Evolutionary conservation across 192 early-diverging fungal species (phyloP).

Genomic region (Dissophora ornata): DNA sequence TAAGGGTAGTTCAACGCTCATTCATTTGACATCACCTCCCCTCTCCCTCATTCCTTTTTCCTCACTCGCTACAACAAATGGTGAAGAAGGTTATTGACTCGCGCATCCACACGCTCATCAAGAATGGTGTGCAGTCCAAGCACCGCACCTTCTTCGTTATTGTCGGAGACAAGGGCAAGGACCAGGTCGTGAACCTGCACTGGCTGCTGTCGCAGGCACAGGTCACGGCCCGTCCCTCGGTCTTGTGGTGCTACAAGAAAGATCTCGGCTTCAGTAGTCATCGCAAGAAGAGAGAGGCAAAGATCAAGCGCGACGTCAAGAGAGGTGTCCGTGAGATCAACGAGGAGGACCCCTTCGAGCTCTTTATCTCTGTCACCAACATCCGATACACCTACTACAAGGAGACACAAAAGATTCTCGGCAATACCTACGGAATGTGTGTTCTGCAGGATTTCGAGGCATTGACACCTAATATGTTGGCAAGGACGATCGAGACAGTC

Average conservation of each 20-base stretch:
- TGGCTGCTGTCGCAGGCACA: slow-evolving; percentile 95
- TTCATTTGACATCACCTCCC: slow-evolving; percentile 2
- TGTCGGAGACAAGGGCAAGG: slow-evolving; percentile 93
- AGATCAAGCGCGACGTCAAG: slow-evolving; percentile 95
- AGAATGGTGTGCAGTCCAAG: slow-evolving; percentile 90
- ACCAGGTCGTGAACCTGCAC: slow-evolving; percentile 96
- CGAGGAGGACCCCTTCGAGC: slow-evolving; percentile 97
- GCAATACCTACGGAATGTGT: slow-evolving; percentile 99
- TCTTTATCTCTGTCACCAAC: slow-evolving; percentile 94
- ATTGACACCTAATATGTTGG: slow-evolving; percentile 95
- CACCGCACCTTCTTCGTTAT: slow-evolving; percentile 96
- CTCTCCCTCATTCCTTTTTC: neutral
- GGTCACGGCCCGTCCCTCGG: slow-evolving; percentile 88
- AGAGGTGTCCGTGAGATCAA: slow-evolving; percentile 91
- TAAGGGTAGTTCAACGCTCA: no score
- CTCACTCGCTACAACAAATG: no score
- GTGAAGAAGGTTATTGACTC: slow-evolving; percentile 92
- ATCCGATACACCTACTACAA: slow-evolving; percentile 99
- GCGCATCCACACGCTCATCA: slow-evolving; percentile 92
- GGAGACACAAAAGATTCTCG: slow-evolving; percentile 97
- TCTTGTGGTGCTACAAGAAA: slow-evolving; percentile 99
- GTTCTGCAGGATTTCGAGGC: slow-evolving; percentile 99
- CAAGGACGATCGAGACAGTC: slow-evolving; percentile 97
- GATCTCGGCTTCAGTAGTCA: slow-evolving; percentile 95
- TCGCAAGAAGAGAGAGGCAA: slow-evolving; percentile 96